Evolutionary conservation across 1,284 basidiomycete species (phyloP), one percentile per base, ranked within the genome.

Genomic region (Flammula alnicola): DNA sequence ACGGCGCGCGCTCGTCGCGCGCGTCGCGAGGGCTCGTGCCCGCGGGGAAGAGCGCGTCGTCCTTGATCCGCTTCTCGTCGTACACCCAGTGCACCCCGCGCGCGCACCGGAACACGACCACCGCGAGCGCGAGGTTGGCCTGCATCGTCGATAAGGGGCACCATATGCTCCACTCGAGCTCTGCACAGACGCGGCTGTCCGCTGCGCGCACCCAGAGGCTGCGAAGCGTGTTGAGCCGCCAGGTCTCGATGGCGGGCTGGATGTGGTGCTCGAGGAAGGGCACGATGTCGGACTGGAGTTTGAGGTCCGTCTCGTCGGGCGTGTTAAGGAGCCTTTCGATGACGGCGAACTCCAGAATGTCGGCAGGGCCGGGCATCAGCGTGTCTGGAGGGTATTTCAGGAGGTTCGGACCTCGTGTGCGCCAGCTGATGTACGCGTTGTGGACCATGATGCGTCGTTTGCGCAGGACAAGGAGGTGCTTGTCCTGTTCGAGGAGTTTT

Each of bases 331-430:
- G 30, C 5, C 1, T 3, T 11, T 32, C 4, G 33, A 20, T 23
- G 17, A 20, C n/a, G 47, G 41, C 22, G 5, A 58, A 61, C 5
- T 57, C 51, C 33, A 69, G 47, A 19, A 70, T 47, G 47, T 71
- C 68, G 6, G 62, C 60, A 3, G 55, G 56, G 26, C 53, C 57
- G 6, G 70, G 70, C 45, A 68, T 50, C 35, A 64, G 54, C 7
- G 48, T 47, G 26, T 52, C 36, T 2, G 55, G 29, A 14, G 54
- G 51, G 37, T 51, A 54, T 1, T 17, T 19, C 8, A 40, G 30
- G 1, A 60, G 36, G 25, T 55, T 56, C 25, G 44, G 39, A 22
- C 36, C 16, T 4, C 32, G 32, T 14, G 41, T 25, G n/a, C 61
- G 57, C 51, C 63, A 68, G 9, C 44, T 25, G 16, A 56, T 41